These are phyloP conservation scores for Globisporangium yorkense DNA, from an alignment of 352 stramenopile species.

Conservation along the genomic window DNA sequence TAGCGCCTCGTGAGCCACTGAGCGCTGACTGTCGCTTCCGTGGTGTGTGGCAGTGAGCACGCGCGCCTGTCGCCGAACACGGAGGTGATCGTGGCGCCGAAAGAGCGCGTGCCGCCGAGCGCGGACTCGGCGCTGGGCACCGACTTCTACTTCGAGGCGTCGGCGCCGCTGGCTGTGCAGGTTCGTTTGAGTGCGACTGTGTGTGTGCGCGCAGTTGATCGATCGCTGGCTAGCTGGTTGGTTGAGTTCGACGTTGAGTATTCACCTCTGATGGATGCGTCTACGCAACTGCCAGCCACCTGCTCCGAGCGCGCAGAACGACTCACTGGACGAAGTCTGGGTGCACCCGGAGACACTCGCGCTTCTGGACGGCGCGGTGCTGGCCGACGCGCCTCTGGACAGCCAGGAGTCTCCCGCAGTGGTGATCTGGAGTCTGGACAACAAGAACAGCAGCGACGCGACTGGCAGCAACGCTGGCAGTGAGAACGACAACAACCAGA, in stretches of 20 bases:
- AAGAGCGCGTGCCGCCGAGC: conserved; percentile 39
- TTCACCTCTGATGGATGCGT: no score
- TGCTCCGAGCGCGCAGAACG: conserved; percentile 12
- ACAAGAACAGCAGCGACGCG: not conserved
- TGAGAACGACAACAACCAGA: not conserved
- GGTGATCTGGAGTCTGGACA: conserved; percentile 26
- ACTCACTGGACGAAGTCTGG: conserved; percentile 53
- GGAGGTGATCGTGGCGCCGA: conserved; percentile 72
- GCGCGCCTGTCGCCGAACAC: conserved; percentile 63
- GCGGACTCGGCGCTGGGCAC: conserved; percentile 25
- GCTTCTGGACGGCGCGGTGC: conserved; percentile 48
- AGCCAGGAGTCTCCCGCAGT: conserved; percentile 33
- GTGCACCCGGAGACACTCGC: conserved; percentile 57
- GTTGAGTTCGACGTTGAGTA: no score
- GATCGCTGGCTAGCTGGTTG: not conserved
- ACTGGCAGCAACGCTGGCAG: not conserved
- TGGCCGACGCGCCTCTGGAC: conserved; percentile 20
- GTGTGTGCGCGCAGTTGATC: not conserved
- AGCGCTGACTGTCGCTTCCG: not conserved
- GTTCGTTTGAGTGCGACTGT: conserved; percentile 7
- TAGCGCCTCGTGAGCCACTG: not conserved
- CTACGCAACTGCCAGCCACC: not conserved
- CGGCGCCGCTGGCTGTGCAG: conserved; percentile 43
- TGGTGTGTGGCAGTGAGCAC: conserved; percentile 35
- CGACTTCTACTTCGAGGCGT: conserved; percentile 61